phyloP scores from a whole-genome alignment of 371 early-diverging fungal genomes.

The Nematocida sp. region DNA sequence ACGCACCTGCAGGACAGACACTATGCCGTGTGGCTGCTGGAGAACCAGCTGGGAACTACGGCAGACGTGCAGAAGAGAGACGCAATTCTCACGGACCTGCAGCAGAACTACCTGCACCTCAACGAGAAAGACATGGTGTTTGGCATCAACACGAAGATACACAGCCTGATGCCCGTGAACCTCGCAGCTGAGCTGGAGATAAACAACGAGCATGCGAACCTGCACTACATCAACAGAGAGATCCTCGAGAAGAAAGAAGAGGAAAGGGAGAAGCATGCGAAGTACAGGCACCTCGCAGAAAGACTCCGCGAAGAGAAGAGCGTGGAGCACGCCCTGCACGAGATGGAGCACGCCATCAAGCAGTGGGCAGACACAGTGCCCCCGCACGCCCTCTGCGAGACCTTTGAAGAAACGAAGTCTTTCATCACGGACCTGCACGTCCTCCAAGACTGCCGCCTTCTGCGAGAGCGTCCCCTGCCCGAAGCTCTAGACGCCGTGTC shows the following conservation, averaged over 20 bases:
- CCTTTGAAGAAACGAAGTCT: background rate
- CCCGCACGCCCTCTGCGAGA: background rate
- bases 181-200: conserved; percentile 41
- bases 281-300: conserved; percentile 6
- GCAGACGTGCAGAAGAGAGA: conserved; percentile 32
- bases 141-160: conserved; percentile 39
- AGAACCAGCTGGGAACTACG: conserved; percentile 25
- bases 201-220: conserved; percentile 42
- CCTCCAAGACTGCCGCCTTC: conserved; percentile 16
- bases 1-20: conserved; percentile 1
- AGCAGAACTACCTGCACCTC: conserved; percentile 24
- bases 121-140: conserved; percentile 42
- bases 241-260: conserved; percentile 4
- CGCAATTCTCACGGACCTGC: conserved; percentile 40
- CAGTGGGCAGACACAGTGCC: conserved; percentile 17
- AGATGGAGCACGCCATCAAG: conserved; percentile 8
- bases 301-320: background rate
- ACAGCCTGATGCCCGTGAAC: conserved; percentile 30
- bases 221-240: conserved; percentile 7
- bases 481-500: conserved; percentile 6
- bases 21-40: conserved; percentile 36
- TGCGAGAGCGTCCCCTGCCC: conserved; percentile 15
- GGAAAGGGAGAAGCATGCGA: background rate
- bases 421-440: conserved; percentile 32
- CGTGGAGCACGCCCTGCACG: background rate